phyloP scores from a whole-genome alignment of 139 green algal species.

The Zygnema cylindricum region DNA sequence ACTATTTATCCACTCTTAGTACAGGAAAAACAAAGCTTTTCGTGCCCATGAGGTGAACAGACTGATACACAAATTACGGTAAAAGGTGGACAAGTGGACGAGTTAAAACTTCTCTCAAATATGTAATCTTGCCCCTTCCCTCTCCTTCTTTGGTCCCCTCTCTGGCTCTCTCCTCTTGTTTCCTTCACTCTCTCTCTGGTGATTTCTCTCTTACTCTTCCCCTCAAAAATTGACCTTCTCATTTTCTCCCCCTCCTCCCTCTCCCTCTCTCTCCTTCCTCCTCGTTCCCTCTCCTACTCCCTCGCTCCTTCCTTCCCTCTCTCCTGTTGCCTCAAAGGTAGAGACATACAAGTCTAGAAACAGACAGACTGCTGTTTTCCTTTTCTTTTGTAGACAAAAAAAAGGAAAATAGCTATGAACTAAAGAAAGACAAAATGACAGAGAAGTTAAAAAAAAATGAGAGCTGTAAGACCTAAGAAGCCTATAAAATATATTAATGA shows the following conservation, averaged over 20 bases:
- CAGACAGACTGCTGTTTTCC: too few species aligned
- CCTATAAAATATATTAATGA: too few species aligned
- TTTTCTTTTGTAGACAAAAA: too few species aligned
- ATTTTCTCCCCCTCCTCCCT: background rate
- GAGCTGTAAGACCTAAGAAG: too few species aligned
- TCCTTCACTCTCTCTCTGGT: background rate
- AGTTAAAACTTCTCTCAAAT: background rate
- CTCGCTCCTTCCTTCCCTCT: too few species aligned
- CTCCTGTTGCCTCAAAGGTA: too few species aligned
- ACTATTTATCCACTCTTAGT: background rate
- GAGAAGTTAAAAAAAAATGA: too few species aligned
- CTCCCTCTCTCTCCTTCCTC: background rate
- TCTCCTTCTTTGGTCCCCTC: constrained; percentile 52
- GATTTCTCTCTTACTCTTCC: background rate
- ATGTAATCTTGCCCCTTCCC: constrained; percentile 2
- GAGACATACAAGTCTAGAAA: too few species aligned
- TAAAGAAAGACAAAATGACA: too few species aligned
- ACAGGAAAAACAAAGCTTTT: too few species aligned
- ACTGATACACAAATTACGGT: background rate
- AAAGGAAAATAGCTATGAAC: too few species aligned
- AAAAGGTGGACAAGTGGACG: background rate
- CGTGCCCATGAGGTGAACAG: too few species aligned
- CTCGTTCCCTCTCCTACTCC: background rate
- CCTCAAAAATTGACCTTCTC: background rate
- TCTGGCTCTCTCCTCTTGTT: constrained; percentile 19